phyloP scores from a whole-genome alignment of 768 basidiomycete genomes.

The Xerocomellus chrysenteron region DNA sequence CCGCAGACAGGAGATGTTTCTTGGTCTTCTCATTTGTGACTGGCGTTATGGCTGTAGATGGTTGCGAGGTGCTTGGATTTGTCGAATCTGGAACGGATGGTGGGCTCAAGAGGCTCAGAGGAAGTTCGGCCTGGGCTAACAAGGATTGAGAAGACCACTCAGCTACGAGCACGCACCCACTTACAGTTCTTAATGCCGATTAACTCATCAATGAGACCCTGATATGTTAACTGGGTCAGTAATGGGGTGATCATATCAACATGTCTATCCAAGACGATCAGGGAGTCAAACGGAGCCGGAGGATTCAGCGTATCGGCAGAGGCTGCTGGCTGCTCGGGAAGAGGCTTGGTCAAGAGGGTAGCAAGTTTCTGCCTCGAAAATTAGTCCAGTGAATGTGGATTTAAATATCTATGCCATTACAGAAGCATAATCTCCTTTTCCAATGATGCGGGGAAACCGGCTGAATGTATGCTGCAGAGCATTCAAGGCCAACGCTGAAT shows the following conservation, averaged over 20 bases:
- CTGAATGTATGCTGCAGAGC: constrained; percentile 84
- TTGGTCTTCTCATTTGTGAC: constrained; percentile 80
- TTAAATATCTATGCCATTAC: constrained; percentile 38
- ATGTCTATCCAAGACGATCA: constrained; percentile 87
- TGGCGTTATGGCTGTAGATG: constrained; percentile 45
- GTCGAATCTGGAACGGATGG: constrained; percentile 45
- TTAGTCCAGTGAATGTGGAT: constrained; percentile 8
- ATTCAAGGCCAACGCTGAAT: constrained; percentile 83
- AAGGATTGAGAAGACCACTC: constrained; percentile 1
- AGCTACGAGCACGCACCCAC: constrained; percentile 23
- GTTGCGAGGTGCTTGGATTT: constrained; percentile 41
- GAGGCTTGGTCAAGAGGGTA: constrained; percentile 62
- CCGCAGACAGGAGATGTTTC: constrained; percentile 80
- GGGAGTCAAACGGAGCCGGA: constrained; percentile 71
- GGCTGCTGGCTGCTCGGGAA: constrained; percentile 40
- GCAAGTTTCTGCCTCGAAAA: constrained; percentile 61
- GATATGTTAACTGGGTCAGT: constrained; percentile 93
- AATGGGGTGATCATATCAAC: constrained; percentile 96
- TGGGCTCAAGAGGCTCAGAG: constrained; percentile 63
- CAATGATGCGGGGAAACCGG: constrained; percentile 86
- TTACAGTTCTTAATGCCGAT: constrained; percentile 87
- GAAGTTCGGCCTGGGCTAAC: constrained; percentile 78
- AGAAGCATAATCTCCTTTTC: constrained; percentile 88
- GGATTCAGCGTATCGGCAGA: constrained; percentile 43
- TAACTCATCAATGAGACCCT: constrained; percentile 92